These are phyloP conservation scores for Saccharomyces hybrid DNA, from an alignment of 1,139 yeast genomes.

Conservation along the genomic window DNA sequence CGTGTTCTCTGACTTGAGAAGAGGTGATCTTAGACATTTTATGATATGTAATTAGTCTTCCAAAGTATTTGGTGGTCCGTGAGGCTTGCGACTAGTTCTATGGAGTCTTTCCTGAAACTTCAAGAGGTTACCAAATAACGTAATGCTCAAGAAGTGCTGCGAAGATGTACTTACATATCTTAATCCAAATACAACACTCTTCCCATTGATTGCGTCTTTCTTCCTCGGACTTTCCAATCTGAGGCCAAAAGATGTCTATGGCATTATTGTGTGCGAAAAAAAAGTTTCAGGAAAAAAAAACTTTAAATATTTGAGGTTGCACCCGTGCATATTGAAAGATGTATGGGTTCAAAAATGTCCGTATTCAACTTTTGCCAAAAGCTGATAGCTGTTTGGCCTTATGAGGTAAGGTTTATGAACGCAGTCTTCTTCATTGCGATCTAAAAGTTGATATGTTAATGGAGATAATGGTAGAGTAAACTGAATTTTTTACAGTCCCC, in stretches of 20 bases:
- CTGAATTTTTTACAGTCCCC: not conserved
- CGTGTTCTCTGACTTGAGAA: constrained; percentile 94
- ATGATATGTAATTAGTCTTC: constrained; percentile 9
- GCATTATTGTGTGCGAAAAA: not conserved
- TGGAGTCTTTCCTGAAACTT: not conserved
- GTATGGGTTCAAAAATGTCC: not conserved
- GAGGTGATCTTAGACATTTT: constrained; percentile 89
- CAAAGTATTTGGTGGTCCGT: constrained; percentile 19
- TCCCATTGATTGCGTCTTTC: not conserved
- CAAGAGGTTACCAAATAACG: not conserved
- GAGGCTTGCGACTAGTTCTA: constrained; percentile 14
- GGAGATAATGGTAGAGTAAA: not conserved
- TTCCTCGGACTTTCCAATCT: not conserved
- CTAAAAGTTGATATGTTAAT: not conserved
- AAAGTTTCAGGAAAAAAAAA: not conserved
- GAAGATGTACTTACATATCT: not conserved
- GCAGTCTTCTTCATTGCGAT: not conserved
- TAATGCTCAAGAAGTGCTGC: not conserved
- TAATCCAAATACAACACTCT: not conserved
- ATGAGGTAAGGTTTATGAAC: not conserved
- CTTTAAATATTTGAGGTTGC: not conserved
- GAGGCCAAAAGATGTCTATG: no score
- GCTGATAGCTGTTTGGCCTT: not conserved
- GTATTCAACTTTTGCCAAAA: not conserved
- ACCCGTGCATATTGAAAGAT: not conserved